Evolutionary conservation across 108 stramenopile genomes (phyloP).

Genomic region (Pseudonitzschia multistriata): DNA sequence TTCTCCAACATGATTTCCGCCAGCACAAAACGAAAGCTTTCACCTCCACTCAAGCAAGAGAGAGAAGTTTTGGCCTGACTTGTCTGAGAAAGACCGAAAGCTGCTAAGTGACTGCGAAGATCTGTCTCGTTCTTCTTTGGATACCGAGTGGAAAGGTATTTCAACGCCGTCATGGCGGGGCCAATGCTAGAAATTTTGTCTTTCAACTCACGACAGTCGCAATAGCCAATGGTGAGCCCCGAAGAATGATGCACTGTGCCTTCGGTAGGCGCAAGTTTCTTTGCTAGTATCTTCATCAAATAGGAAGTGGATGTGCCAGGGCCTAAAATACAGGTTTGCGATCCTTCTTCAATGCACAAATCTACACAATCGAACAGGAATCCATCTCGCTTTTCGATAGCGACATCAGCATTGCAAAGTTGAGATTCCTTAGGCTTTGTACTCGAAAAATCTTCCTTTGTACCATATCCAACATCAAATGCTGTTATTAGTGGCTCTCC

Average conservation of each 20-base stretch:
- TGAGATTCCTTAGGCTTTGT: background rate
- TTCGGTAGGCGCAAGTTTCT: conserved; percentile 65
- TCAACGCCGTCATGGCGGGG: conserved; percentile 29
- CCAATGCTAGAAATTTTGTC: conserved; percentile 49
- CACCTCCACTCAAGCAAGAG: conserved; percentile 89
- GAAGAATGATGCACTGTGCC: conserved; percentile 79
- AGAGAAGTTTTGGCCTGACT: conserved; percentile 79
- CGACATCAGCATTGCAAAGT: background rate
- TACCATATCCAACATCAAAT: conserved; percentile 62
- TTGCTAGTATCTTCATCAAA: conserved; percentile 85
- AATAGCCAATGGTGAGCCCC: conserved; percentile 73
- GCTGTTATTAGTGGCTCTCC: conserved; percentile 69
- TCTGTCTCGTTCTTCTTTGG: conserved; percentile 77
- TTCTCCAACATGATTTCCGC: conserved; percentile 73
- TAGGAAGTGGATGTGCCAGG: conserved; percentile 79
- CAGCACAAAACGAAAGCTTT: conserved; percentile 87
- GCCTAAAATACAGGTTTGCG: conserved; percentile 68
- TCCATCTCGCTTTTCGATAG: conserved; percentile 33
- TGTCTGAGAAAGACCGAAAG: conserved; percentile 72
- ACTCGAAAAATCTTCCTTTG: conserved; percentile 16
- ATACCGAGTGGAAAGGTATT: conserved; percentile 42
- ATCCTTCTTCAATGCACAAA: conserved; percentile 65
- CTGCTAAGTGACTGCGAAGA: conserved; percentile 75
- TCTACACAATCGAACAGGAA: conserved; percentile 76
- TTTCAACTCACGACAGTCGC: conserved; percentile 75